Base-by-base conservation (phyloP, 352 stramenopile species). In the Pythium insidiosum region DNA sequence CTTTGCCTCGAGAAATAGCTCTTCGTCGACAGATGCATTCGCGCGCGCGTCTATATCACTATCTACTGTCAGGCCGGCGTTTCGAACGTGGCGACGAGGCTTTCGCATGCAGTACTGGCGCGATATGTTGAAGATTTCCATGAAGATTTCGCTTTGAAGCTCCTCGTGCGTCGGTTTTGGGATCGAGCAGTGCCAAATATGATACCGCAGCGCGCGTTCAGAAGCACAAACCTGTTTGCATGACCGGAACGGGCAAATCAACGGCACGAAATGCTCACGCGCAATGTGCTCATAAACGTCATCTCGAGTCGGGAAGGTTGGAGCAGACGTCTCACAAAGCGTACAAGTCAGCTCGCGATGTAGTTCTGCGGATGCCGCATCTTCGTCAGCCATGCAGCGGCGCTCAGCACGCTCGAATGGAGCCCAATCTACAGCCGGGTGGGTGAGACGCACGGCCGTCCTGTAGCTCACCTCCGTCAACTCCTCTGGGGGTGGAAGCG, bases 81-180 rank as follows among this genome's bases (percentile, higher is more conserved):
- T n/a, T n/a, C n/a, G n/a, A n/a, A n/a, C n/a, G 34, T 91, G 79
- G 2, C 79, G 67, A 2, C 68, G 58, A 2, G 75, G 63, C 35
- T 91, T 91, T 1, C 70, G 64, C 29, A 88, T 61, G 42, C 73
- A 88, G 30, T 91, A 91, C 47, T 89, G 76, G 2, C 64, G 56
- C 21, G 79, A 91, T 1, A 87, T 50, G 42, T 77, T 54, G 25
- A 87, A 84, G 6, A 87, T 83, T 33, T 84, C 64, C 51, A 89
- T 77, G 46, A 88, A 89, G 1, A 85, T 51, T 22, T 63, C 58
- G 34, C 69, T 87, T 16, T 65, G 50, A 3, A 62, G 51, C 48
- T 91, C 79, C 25, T 87, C 73, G 0, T 35, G 20, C 5, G 72
- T 84, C 13, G 73, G 63, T 16, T 66, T 72, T 4, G 68, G 60